Evolutionary conservation across 208 protist genomes (phyloP).

Genomic region (Hexamita inflata): DNA sequence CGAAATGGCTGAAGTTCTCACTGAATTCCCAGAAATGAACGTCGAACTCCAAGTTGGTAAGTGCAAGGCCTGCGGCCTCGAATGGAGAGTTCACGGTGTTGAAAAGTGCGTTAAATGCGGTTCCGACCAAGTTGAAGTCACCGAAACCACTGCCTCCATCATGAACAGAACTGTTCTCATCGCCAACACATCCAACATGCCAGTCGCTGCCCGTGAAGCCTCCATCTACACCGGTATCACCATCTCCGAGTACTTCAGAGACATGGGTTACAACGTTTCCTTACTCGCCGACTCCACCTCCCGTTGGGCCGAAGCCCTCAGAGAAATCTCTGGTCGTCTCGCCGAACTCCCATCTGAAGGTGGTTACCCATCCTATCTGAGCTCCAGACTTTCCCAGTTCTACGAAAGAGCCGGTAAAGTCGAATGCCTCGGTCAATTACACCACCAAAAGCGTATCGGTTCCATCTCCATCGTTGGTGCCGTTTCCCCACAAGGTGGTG

Average conservation of each 20-base stretch:
- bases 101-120: no score
- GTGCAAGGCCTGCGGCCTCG: no score
- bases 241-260: constrained; percentile 97
- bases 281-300: constrained; percentile 99
- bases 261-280: constrained; percentile 97
- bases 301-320: constrained; percentile 97
- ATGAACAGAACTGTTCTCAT: constrained; percentile 98
- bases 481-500: constrained; percentile 94
- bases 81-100: not conserved
- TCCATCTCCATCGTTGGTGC: constrained; percentile 97
- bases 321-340: constrained; percentile 99
- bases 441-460: constrained; percentile 59
- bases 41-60: constrained; percentile 12
- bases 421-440: constrained; percentile 13
- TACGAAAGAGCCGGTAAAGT: constrained; percentile 76
- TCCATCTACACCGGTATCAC: constrained; percentile 99
- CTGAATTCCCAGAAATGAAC: constrained; percentile 84
- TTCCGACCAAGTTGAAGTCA: constrained; percentile 52
- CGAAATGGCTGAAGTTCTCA: constrained; percentile 99
- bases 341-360: constrained; percentile 98
- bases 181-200: constrained; percentile 99
- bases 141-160: constrained; percentile 84
- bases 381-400: constrained; percentile 92
- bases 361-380: constrained; percentile 97
- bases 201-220: constrained; percentile 98